phyloP scores from a whole-genome alignment of 495 filamentous ascomycete genomes.

The Delitschia confertaspora region DNA sequence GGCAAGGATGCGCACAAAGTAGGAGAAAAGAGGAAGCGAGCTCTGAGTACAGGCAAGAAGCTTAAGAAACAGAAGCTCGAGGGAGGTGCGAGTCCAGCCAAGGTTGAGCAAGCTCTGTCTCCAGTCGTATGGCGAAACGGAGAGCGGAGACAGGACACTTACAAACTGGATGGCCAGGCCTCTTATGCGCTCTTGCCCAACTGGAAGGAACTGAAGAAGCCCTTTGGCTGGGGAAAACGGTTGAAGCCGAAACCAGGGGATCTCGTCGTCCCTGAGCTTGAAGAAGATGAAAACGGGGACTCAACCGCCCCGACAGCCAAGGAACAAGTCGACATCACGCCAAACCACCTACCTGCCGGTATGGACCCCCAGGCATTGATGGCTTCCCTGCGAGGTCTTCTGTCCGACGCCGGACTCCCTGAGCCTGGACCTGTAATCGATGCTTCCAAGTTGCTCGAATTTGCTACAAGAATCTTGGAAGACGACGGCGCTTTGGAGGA shows the following conservation, averaged over 20 bases:
- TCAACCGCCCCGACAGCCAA: conserved; percentile 1
- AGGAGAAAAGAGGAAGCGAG: conserved; percentile 21
- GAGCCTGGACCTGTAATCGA: conserved; percentile 29
- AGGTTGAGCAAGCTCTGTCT: background rate
- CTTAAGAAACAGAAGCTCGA: conserved; percentile 19
- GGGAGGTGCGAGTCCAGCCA: background rate
- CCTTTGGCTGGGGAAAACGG: too few relatives aligned
- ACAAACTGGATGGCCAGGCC: conserved; percentile 9
- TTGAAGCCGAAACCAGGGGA: background rate
- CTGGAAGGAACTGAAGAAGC: conserved; percentile 33
- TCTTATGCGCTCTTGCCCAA: conserved; percentile 32
- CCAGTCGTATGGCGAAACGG: conserved; percentile 21
- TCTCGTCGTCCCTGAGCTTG: background rate
- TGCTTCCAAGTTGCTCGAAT: conserved; percentile 29
- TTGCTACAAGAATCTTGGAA: conserved; percentile 30
- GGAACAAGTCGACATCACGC: conserved; percentile 7
- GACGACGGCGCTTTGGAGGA: conserved; percentile 30
- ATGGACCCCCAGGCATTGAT: conserved; percentile 30
- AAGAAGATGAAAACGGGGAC: background rate
- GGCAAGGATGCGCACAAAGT: conserved; percentile 3
- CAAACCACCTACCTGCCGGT: conserved; percentile 1
- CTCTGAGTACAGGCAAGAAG: conserved; percentile 5
- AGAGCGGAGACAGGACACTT: conserved; percentile 3
- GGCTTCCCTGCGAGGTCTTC: conserved; percentile 22
- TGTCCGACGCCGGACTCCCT: conserved; percentile 28